phyloP scores from a whole-genome alignment of 2,329 filamentous ascomycete genomes.

The Monascus ruber region DNA sequence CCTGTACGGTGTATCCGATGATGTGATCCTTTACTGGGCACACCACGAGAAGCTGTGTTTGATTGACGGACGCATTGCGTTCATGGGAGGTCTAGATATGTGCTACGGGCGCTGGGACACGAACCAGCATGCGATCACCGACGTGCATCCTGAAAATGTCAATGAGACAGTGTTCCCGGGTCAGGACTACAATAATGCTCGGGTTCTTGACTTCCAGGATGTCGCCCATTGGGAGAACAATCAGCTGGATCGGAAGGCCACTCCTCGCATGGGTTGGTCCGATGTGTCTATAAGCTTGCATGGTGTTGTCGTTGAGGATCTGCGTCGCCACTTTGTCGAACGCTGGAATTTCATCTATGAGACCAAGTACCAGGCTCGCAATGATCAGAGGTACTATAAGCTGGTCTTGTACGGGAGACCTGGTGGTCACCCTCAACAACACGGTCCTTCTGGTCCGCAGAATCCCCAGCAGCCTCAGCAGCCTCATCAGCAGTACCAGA shows the following conservation, averaged over 20 bases:
- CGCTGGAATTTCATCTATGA: conserved; percentile 87
- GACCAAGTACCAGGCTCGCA: conserved; percentile 61
- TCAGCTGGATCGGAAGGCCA: conserved; percentile 68
- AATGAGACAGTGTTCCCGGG: conserved; percentile 71
- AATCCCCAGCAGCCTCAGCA: conserved; percentile 5
- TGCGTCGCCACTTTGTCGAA: conserved; percentile 68
- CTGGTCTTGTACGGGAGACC: conserved; percentile 23
- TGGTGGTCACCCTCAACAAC: conserved; percentile 7
- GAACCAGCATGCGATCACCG: conserved; percentile 72
- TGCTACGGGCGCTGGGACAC: conserved; percentile 87
- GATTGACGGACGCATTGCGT: conserved; percentile 65
- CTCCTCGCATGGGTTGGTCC: conserved; percentile 84
- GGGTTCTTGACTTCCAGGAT: conserved; percentile 69
- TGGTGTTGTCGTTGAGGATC: conserved; percentile 63
- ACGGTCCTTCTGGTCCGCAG: conserved; percentile 6
- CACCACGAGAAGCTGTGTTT: conserved; percentile 87
- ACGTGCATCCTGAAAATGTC: conserved; percentile 68
- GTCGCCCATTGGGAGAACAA: conserved; percentile 73
- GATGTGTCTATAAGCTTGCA: conserved; percentile 69
- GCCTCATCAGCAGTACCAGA: conserved; percentile 2
- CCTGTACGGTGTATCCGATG: conserved; percentile 70
- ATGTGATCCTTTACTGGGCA: conserved; percentile 79
- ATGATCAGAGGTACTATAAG: conserved; percentile 39
- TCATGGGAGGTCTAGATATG: conserved; percentile 85
- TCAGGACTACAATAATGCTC: conserved; percentile 86